These are phyloP conservation scores for Avena insularis DNA, from an alignment of 176 grass and related monocot species.

Conservation along the genomic window DNA sequence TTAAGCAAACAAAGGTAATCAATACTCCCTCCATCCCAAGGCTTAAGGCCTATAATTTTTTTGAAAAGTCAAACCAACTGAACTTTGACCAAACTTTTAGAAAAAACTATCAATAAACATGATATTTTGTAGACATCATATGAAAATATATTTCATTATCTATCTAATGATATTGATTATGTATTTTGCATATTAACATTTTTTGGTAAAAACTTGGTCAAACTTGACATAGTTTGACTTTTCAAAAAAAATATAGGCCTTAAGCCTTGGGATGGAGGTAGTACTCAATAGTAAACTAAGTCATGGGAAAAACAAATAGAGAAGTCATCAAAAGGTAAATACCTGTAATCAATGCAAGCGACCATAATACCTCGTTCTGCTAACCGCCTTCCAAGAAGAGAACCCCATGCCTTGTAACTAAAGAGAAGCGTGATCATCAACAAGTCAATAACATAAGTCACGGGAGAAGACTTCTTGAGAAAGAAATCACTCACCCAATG, in stretches of 20 bases:
- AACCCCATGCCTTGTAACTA: slow-evolving; percentile 97
- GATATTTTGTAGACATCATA: no score
- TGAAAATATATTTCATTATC: no score
- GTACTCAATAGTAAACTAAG: neutral
- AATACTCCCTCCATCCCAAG: neutral
- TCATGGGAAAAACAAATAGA: neutral
- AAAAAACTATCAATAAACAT: no score
- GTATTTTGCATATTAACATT: no score
- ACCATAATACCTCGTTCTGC: slow-evolving; percentile 91
- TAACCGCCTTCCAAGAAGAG: slow-evolving; percentile 82
- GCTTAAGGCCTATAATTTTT: no score
- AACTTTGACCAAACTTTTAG: no score
- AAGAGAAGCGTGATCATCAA: slow-evolving; percentile 34
- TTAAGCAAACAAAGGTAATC: neutral
- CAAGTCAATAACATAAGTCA: slow-evolving; percentile 22
- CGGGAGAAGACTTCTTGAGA: neutral
- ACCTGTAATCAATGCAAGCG: slow-evolving; percentile 99
- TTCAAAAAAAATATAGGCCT: no score
- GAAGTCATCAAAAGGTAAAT: slow-evolving; percentile 1
- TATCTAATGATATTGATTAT: no score
- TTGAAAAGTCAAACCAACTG: no score
- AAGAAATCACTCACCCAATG: slow-evolving; percentile 73
- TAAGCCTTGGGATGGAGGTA: no score
- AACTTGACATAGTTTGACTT: no score
- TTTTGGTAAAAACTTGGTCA: no score